These are phyloP conservation scores for Xylaria digitata DNA, from an alignment of 2,329 filamentous ascomycete genomes.

Conservation along the genomic window DNA sequence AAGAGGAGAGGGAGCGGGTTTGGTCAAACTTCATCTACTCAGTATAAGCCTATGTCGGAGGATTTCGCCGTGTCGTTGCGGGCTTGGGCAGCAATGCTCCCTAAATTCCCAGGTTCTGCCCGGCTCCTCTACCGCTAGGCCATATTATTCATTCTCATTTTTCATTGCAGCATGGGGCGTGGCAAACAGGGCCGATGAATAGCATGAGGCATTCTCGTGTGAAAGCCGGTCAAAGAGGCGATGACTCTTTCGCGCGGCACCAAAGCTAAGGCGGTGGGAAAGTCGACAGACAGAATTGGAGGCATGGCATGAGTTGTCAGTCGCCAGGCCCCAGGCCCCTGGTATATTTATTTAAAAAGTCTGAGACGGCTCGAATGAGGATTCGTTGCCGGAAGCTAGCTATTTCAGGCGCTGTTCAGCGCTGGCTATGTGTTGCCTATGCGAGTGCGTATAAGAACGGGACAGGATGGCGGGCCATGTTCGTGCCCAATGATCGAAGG, in stretches of 20 bases:
- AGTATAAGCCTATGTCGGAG: conserved; percentile 51
- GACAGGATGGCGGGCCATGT: conserved; percentile 46
- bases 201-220: conserved; percentile 42
- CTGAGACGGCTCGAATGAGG: conserved; percentile 40
- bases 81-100: conserved; percentile 57
- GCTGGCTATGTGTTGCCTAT: conserved; percentile 24
- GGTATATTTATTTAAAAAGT: conserved; percentile 34
- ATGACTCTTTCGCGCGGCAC: conserved; percentile 42
- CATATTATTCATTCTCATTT: conserved; percentile 38
- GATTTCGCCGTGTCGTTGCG: conserved; percentile 49
- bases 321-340: conserved; percentile 37
- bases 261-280: conserved; percentile 46
- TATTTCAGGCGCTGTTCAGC: conserved; percentile 40
- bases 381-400: conserved; percentile 44
- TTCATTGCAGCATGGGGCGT: conserved; percentile 45
- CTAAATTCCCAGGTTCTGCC: conserved; percentile 51
- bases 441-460: conserved; percentile 41
- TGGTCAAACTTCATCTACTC: conserved; percentile 41
- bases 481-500: conserved; percentile 52
- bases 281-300: conserved; percentile 39
- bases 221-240: conserved; percentile 30
- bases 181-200: conserved; percentile 46
- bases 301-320: conserved; percentile 47
- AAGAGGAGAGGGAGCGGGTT: conserved; percentile 43
- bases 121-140: conserved; percentile 38